Evolutionary conservation across 2,329 filamentous ascomycete species (phyloP), one percentile per base, ranked within the genome.

Genomic region (Fusarium proliferatum): DNA sequence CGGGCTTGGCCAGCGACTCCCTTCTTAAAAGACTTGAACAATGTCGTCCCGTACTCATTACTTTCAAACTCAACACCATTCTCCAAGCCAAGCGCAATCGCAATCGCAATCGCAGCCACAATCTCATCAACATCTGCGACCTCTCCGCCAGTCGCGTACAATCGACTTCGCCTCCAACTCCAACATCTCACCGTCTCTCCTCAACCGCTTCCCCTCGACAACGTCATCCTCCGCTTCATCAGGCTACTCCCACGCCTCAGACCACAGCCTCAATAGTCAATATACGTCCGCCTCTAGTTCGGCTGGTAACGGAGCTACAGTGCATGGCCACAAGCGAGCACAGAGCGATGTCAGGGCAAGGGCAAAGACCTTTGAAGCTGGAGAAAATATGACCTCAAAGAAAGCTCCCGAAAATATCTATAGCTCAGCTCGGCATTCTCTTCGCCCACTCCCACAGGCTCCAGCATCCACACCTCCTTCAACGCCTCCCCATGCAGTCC

Each of bases 171-270:
- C 73, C 65, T 81, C 86, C 76, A 82, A 84, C 75, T 81, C 86
- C 74, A 82, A 83, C 74, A 79, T 80, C 26, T 71, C 69, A 16
- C 45, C 71, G 71, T 77, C 81, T 81, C 77, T 79, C 64, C 76
- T 90, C 74, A 85, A 84, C 71, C 87, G 92, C 74, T 91, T 93
- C 77, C 87, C 90, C 38, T 94, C 93, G 9, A 94, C 89, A 66
- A 89, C 90, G 41, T 92, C 91, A 15, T 93, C 92, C 11, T 90
- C 89, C n/a, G 89, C 88, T 61, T 94, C 92, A 6, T 93, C 92
- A 7, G 88, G 86, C 63, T 92, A 91, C 80, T 93, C 92, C 3
- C 85, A 87, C 70, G 78, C 82, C 56, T 91, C 90, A 71, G 88
- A 91, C 48, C 85, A 88, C 61, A 92, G 90, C 78, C 84, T 87